A percentile compares a stretch with the other conserved stretches of the same genome.
Conservation (phyloP, 2,329 filamentous ascomycete genomes). For the Colletotrichum sp. region DNA sequence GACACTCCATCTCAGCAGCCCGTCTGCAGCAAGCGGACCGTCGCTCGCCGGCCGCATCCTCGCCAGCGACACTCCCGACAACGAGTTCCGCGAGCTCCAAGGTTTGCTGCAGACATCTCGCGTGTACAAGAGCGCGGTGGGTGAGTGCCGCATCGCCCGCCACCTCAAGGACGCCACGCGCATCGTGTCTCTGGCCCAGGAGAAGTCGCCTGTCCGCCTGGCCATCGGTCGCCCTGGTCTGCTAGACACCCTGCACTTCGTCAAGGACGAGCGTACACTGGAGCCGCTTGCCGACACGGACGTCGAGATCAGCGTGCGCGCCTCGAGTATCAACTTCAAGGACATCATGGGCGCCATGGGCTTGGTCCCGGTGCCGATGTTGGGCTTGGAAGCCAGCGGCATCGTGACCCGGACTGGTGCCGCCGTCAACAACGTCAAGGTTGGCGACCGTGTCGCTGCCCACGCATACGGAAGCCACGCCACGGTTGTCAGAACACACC, state of each 20-base stretch:
- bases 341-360: slow-evolving; percentile 37
- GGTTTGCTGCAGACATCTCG: slow-evolving; percentile 13
- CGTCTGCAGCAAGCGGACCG: background rate
- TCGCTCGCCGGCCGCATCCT: background rate
- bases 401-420: slow-evolving; percentile 24
- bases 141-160: slow-evolving; percentile 28
- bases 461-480: background rate
- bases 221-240: slow-evolving; percentile 27
- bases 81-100: background rate
- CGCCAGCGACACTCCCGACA: background rate
- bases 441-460: background rate
- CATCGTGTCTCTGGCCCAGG: background rate
- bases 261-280: slow-evolving; percentile 25
- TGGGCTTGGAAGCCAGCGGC: slow-evolving; percentile 31
- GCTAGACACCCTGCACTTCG: slow-evolving; percentile 32
- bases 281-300: slow-evolving; percentile 24
- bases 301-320: slow-evolving; percentile 35
- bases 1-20: background rate
- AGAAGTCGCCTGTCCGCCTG: background rate
- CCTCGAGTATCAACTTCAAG: slow-evolving; percentile 37
- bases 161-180: slow-evolving; percentile 24
- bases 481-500: background rate
- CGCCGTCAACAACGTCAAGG: slow-evolving; percentile 3
- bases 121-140: slow-evolving; percentile 28
- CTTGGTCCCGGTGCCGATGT: slow-evolving; percentile 24